Percentiles rank a stretch among this genome's conserved stretches.
phyloP scores from a whole-genome alignment of 441 rosid species.

The Flueggea neowawraea region DNA sequence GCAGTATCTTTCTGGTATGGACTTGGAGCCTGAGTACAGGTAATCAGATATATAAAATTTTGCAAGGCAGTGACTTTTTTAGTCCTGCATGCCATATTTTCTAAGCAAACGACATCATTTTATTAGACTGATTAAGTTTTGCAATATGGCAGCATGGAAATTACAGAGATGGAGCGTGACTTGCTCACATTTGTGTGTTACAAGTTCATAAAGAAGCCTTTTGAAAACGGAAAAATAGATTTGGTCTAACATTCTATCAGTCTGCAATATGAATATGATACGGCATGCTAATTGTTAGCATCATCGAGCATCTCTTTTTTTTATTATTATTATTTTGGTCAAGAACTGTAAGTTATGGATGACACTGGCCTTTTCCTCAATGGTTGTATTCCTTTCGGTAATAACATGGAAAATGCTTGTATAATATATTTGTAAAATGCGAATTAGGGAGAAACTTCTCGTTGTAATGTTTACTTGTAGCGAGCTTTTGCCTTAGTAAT shows the following conservation, averaged over 20 bases:
- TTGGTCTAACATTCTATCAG: slow-evolving; percentile 24
- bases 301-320: too few relatives aligned
- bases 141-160: slow-evolving; percentile 27
- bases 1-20: slow-evolving; percentile 25
- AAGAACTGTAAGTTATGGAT: too few relatives aligned
- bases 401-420: too few relatives aligned
- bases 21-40: slow-evolving; percentile 35
- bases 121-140: slow-evolving; percentile 5
- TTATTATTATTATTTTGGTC: too few relatives aligned
- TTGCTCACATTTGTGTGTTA: slow-evolving; percentile 44
- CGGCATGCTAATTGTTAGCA: too few relatives aligned
- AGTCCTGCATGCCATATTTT: not conserved
- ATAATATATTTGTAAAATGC: too few relatives aligned
- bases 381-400: too few relatives aligned
- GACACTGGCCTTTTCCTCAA: too few relatives aligned
- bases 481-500: too few relatives aligned
- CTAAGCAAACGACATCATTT: not conserved
- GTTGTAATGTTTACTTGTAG: too few relatives aligned
- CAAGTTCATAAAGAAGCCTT: slow-evolving; percentile 44
- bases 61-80: slow-evolving; percentile 8
- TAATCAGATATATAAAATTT: slow-evolving; percentile 4
- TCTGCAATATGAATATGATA: too few relatives aligned
- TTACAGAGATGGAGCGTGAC: slow-evolving; percentile 44
- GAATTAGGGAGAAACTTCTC: too few relatives aligned
- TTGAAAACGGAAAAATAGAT: slow-evolving; percentile 37